A percentile compares a stretch with the other conserved stretches of the same genome.
Evolutionary conservation across 2,329 filamentous ascomycete species (phyloP).

Genomic region (Claviceps purpurea): DNA sequence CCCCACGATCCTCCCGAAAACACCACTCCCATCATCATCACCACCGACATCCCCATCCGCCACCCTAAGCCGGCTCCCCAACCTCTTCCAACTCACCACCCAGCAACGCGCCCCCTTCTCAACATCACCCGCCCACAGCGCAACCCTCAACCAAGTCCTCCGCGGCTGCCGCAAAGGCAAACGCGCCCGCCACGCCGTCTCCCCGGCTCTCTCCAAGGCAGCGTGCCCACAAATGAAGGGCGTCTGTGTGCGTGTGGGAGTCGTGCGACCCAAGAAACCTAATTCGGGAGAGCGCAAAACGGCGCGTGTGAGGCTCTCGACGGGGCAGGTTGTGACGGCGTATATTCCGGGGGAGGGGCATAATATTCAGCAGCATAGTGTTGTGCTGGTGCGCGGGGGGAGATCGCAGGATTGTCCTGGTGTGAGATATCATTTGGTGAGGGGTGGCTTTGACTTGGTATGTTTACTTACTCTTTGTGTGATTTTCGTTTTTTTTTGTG

Average conservation of each 20-base stretch:
- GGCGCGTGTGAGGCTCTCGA: conserved; percentile 78
- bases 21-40: background rate
- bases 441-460: conserved; percentile 88
- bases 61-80: background rate
- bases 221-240: conserved; percentile 78
- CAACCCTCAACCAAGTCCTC: conserved; percentile 63
- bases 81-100: background rate
- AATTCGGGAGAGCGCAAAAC: conserved; percentile 97
- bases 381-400: conserved; percentile 89
- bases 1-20: conserved; percentile 7
- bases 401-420: conserved; percentile 94
- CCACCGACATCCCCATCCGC: background rate
- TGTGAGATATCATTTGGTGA: conserved; percentile 88
- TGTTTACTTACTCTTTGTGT: conserved; percentile 23
- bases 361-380: conserved; percentile 97
- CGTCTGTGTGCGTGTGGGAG: conserved; percentile 87
- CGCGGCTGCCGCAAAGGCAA: conserved; percentile 67
- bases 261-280: conserved; percentile 94
- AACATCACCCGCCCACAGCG: conserved; percentile 40
- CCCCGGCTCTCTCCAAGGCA: conserved; percentile 62
- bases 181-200: conserved; percentile 71
- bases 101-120: conserved; percentile 32
- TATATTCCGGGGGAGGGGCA: conserved; percentile 98
- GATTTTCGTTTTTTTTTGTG: background rate
- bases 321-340: conserved; percentile 73